These are phyloP conservation scores for Hymenoscyphus fructigenus DNA, from an alignment of 2,329 filamentous ascomycete species.

Conservation along the genomic window DNA sequence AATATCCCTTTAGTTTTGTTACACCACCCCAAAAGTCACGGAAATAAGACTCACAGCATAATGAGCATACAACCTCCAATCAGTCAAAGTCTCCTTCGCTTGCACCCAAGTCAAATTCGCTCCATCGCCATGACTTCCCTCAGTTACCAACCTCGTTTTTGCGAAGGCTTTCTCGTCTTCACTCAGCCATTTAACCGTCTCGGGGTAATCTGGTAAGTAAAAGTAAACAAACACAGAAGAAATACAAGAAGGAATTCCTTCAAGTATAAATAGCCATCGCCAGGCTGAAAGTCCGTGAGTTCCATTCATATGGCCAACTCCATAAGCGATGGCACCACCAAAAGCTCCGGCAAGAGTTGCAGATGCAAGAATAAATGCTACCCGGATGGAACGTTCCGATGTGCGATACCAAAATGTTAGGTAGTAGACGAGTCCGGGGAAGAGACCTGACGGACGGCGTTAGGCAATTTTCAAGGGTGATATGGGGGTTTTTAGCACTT, in stretches of 20 bases:
- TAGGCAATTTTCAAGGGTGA: conserved; percentile 44
- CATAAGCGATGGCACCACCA: conserved; percentile 35
- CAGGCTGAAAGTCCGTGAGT: conserved; percentile 30
- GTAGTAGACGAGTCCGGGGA: conserved; percentile 41
- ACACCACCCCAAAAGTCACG: not conserved
- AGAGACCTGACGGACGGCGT: conserved; percentile 48
- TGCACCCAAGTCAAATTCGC: conserved; percentile 48
- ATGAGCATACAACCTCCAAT: conserved; percentile 52
- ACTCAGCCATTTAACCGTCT: conserved; percentile 47
- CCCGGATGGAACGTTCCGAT: conserved; percentile 32
- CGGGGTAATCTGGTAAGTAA: conserved; percentile 49
- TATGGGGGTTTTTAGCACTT: conserved; percentile 32
- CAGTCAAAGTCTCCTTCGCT: conserved; percentile 46
- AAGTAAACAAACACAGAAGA: conserved; percentile 47
- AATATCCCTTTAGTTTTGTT: too few species aligned
- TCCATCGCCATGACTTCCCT: conserved; percentile 43
- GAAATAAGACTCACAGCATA: conserved; percentile 43
- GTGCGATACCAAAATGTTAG: conserved; percentile 36
- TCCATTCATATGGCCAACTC: conserved; percentile 34
- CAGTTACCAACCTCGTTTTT: conserved; percentile 41
- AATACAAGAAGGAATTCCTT: conserved; percentile 44
- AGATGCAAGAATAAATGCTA: conserved; percentile 35
- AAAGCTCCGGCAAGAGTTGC: conserved; percentile 36
- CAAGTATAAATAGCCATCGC: conserved; percentile 36
- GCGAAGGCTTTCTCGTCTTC: conserved; percentile 45